phyloP scores from a whole-genome alignment of 2,329 filamentous ascomycete genomes.

The Arthrobotrys sphaeroides region DNA sequence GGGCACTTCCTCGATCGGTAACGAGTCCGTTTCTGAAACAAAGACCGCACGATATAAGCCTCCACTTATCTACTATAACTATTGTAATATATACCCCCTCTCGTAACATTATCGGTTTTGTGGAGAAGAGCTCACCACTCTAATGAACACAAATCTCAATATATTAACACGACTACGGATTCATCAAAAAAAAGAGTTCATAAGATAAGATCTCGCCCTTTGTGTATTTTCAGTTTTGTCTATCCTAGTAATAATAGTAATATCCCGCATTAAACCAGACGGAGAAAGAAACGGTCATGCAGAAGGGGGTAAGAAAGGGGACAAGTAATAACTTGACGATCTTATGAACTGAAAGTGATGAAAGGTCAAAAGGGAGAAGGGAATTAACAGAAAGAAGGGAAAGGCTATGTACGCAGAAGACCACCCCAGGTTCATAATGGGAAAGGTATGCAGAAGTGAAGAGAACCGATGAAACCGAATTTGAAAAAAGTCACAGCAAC shows the following conservation, averaged over 20 bases:
- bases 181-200: background rate
- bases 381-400: background rate
- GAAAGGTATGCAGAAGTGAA: conserved; percentile 29
- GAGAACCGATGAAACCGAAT: conserved; percentile 26
- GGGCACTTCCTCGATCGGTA: too few species aligned
- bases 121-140: background rate
- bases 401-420: conserved; percentile 28
- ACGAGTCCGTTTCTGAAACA: conserved; percentile 20
- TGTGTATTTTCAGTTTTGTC: conserved; percentile 6
- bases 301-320: background rate
- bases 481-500: conserved; percentile 37
- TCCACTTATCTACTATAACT: background rate
- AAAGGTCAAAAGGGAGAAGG: background rate
- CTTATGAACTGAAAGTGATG: conserved; percentile 1
- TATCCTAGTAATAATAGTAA: conserved; percentile 24
- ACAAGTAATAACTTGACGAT: background rate
- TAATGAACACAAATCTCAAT: background rate
- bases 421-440: conserved; percentile 31
- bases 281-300: background rate
- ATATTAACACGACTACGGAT: background rate
- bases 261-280: conserved; percentile 14
- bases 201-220: conserved; percentile 16
- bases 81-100: background rate
- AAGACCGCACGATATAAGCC: background rate
- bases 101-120: background rate